These are phyloP conservation scores for Phoma herbarum DNA, from an alignment of 2,329 filamentous ascomycete genomes.

Conservation along the genomic window DNA sequence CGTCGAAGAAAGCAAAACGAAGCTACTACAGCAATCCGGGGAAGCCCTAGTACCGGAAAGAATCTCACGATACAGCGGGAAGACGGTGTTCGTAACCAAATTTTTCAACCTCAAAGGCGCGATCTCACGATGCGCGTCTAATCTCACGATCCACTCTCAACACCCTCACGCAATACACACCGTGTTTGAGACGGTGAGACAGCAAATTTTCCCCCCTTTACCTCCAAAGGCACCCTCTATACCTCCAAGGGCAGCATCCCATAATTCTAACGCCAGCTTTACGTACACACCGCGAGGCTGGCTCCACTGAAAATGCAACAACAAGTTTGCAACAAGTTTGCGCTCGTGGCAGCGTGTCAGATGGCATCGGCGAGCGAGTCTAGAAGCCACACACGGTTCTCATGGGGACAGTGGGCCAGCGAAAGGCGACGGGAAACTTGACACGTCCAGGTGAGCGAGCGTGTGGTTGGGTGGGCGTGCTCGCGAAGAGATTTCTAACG, in stretches of 20 bases:
- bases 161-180: slow-evolving; percentile 16
- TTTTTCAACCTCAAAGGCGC: slow-evolving; percentile 12
- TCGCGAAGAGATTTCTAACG: slow-evolving; percentile 20
- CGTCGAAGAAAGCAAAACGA: not conserved
- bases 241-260: slow-evolving; percentile 20
- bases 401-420: slow-evolving; percentile 3
- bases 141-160: slow-evolving; percentile 14
- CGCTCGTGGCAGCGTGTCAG: slow-evolving; percentile 7
- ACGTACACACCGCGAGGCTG: slow-evolving; percentile 16
- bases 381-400: slow-evolving; percentile 6
- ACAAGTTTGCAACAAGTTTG: slow-evolving; percentile 13
- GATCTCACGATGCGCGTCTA: slow-evolving; percentile 11
- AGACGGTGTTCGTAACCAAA: slow-evolving; percentile 4
- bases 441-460: slow-evolving; percentile 1
- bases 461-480: slow-evolving; percentile 11
- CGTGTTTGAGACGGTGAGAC: slow-evolving; percentile 14
- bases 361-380: slow-evolving; percentile 7
- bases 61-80: slow-evolving; percentile 11
- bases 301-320: slow-evolving; percentile 16
- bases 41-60: slow-evolving; percentile 16
- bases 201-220: slow-evolving; percentile 21
- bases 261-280: slow-evolving; percentile 12
- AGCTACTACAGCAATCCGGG: slow-evolving; percentile 18
- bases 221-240: slow-evolving; percentile 22
- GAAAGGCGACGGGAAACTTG: slow-evolving; percentile 21